A percentile compares a stretch with the other conserved stretches of the same genome.
Conservation (phyloP, 495 filamentous ascomycete species). For the Xylaria grammica region DNA sequence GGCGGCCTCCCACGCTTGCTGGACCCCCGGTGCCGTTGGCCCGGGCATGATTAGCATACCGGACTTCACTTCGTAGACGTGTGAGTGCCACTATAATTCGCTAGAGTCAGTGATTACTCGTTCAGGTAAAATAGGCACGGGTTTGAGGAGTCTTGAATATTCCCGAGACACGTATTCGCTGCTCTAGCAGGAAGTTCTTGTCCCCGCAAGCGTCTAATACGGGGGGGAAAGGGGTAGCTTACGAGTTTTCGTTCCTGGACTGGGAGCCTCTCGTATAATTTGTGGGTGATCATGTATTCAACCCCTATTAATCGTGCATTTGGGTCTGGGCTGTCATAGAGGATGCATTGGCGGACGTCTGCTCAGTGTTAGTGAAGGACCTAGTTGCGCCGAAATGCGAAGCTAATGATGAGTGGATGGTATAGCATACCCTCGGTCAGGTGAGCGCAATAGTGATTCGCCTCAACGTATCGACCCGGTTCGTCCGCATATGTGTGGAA, state of each 20-base stretch:
- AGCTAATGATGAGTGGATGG: background rate
- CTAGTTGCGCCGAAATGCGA: background rate
- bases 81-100: slow-evolving; percentile 65
- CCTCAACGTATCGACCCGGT: slow-evolving; percentile 69
- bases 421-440: slow-evolving; percentile 63
- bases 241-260: slow-evolving; percentile 65
- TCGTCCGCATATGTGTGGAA: slow-evolving; percentile 82
- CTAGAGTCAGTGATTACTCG: no score
- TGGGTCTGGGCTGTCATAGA: slow-evolving; percentile 72
- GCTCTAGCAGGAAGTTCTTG: no score
- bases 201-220: no score
- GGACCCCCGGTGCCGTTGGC: slow-evolving; percentile 58
- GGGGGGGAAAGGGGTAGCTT: no score
- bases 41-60: slow-evolving; percentile 87
- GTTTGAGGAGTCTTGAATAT: no score
- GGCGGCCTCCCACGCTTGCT: slow-evolving; percentile 69
- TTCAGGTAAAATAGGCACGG: no score
- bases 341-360: slow-evolving; percentile 75
- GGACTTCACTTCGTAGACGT: slow-evolving; percentile 86
- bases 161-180: no score
- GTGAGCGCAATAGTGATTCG: slow-evolving; percentile 87
- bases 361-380: slow-evolving; percentile 11
- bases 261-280: slow-evolving; percentile 69
- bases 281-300: slow-evolving; percentile 88
- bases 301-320: slow-evolving; percentile 81